Conservation (phyloP, 176 grass and related monocot species). For the Cymbopogon citratus region DNA sequence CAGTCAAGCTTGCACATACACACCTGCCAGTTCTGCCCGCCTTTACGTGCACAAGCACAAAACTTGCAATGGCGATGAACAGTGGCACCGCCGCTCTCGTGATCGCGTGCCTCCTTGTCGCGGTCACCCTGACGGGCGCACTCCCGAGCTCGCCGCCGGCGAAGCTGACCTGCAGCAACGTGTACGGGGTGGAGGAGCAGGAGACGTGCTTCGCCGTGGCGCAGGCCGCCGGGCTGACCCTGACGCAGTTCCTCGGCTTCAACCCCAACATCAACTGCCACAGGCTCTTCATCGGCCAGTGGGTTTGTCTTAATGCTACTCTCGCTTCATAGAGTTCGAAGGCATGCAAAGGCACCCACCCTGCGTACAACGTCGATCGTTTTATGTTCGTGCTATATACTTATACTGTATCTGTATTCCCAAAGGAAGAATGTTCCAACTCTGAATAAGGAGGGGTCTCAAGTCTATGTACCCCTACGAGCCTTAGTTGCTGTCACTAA, state of each 20-base stretch:
- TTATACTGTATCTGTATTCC: no score
- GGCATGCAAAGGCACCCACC: no score
- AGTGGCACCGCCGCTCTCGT: constrained; percentile 10
- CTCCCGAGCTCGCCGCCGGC: neutral
- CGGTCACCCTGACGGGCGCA: neutral
- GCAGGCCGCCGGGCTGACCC: no score
- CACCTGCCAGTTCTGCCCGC: no score
- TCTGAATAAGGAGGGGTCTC: neutral
- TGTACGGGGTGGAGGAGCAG: no score
- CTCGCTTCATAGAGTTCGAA: no score
- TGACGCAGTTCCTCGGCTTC: no score
- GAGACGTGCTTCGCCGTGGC: no score
- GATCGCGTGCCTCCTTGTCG: constrained; percentile 27
- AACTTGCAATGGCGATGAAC: constrained; percentile 25
- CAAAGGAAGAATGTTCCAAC: neutral
- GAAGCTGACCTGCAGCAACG: no score
- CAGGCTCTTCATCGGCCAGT: no score
- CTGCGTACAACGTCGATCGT: neutral
- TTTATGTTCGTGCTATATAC: neutral
- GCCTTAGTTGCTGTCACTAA: neutral
- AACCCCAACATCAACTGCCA: no score
- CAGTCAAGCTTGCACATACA: neutral
- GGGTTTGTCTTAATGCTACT: no score
- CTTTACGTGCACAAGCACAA: neutral
- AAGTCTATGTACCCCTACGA: neutral